These are phyloP conservation scores for Neurospora tetraspora DNA, from an alignment of 495 filamentous ascomycete genomes.

Conservation along the genomic window DNA sequence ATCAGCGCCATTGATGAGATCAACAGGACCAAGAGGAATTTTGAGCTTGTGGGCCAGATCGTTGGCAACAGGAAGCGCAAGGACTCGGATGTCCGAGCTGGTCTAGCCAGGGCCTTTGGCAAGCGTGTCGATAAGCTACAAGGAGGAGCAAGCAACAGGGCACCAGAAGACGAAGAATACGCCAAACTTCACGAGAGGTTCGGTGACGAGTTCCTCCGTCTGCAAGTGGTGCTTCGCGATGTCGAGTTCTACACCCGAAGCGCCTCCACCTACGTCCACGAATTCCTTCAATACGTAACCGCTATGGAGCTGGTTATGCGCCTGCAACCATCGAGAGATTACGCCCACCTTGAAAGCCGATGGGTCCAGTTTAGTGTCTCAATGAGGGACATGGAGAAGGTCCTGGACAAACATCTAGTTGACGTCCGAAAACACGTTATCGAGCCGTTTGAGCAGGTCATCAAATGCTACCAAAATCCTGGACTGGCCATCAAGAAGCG, in stretches of 20 bases:
- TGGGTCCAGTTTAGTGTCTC: slow-evolving; percentile 79
- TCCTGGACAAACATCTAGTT: slow-evolving; percentile 75
- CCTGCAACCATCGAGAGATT: slow-evolving; percentile 42
- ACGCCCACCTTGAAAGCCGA: slow-evolving; percentile 78
- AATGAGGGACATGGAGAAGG: slow-evolving; percentile 68
- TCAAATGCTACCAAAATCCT: slow-evolving; percentile 71
- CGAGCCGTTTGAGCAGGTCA: slow-evolving; percentile 72
- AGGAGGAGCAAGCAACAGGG: slow-evolving; percentile 52
- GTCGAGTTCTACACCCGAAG: slow-evolving; percentile 76
- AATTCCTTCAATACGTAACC: slow-evolving; percentile 57
- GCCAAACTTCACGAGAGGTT: slow-evolving; percentile 65
- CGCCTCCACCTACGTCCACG: slow-evolving; percentile 57
- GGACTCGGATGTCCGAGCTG: slow-evolving; percentile 75
- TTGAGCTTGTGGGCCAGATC: slow-evolving; percentile 80
- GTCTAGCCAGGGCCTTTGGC: slow-evolving; percentile 77
- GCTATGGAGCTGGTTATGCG: slow-evolving; percentile 60
- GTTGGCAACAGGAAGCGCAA: slow-evolving; percentile 71
- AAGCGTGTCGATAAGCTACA: slow-evolving; percentile 68
- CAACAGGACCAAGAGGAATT: slow-evolving; percentile 85
- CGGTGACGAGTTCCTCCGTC: slow-evolving; percentile 74
- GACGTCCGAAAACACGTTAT: slow-evolving; percentile 73
- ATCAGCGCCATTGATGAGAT: slow-evolving; percentile 70
- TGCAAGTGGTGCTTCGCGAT: slow-evolving; percentile 85
- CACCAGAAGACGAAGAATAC: slow-evolving; percentile 70
- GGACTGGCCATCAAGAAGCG: slow-evolving; percentile 84